These are phyloP conservation scores for Pterulicium gracile DNA, from an alignment of 1,284 basidiomycete genomes.

Conservation along the genomic window DNA sequence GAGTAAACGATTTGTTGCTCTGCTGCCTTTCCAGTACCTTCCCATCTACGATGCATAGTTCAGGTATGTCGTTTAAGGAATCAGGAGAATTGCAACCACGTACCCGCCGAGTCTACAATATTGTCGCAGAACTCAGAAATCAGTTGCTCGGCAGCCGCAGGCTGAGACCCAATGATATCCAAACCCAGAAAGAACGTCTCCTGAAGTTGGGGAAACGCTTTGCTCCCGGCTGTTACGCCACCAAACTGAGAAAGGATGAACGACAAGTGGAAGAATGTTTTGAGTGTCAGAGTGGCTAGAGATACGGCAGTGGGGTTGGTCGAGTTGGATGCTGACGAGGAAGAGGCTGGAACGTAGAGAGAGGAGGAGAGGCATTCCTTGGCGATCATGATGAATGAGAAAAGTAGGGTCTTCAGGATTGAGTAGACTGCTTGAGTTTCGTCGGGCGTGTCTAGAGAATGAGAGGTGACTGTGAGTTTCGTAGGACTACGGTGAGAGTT, in stretches of 20 bases:
- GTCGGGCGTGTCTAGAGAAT: constrained; percentile 26
- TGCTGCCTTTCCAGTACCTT: constrained; percentile 14
- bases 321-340: constrained; percentile 7
- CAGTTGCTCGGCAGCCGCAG: constrained; percentile 28
- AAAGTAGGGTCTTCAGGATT: constrained; percentile 58
- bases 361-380: constrained; percentile 47
- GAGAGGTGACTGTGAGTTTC: too few species aligned
- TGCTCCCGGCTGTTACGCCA: constrained; percentile 40
- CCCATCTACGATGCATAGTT: constrained; percentile 2
- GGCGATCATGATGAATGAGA: constrained; percentile 55
- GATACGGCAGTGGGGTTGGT: constrained; percentile 25
- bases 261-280: constrained; percentile 49
- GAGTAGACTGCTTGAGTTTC: constrained; percentile 43
- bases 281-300: constrained; percentile 38
- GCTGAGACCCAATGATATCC: constrained; percentile 47
- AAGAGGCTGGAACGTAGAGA: constrained; percentile 35
- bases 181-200: constrained; percentile 61
- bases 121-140: constrained; percentile 27
- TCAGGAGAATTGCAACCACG: background rate
- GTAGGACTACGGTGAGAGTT: too few species aligned
- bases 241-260: constrained; percentile 68
- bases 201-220: constrained; percentile 54
- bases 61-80: constrained; percentile 2
- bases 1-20: constrained; percentile 48
- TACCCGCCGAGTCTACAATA: constrained; percentile 15